phyloP scores from a whole-genome alignment of 768 basidiomycete genomes.

The Russula vinacea region DNA sequence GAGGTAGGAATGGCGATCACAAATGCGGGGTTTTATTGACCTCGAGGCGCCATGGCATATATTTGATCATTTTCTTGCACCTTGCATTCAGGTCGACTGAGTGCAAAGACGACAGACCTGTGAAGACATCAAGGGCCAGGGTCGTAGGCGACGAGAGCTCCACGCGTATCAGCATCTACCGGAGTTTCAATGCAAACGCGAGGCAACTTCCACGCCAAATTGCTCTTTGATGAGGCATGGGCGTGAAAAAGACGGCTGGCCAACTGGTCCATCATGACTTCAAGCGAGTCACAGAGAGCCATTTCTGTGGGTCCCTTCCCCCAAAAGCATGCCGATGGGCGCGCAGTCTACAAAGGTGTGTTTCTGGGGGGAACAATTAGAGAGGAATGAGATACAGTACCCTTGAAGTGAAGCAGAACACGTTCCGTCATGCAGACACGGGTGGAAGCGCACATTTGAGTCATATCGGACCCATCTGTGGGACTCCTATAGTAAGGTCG shows the following conservation, averaged over 20 bases:
- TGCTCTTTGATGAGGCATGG: slow-evolving; percentile 13
- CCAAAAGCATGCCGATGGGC: too few species aligned
- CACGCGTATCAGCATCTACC: slow-evolving; percentile 17
- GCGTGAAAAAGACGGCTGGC: neutral
- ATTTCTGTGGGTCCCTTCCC: neutral
- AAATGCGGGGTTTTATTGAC: slow-evolving; percentile 22
- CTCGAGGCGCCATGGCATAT: slow-evolving; percentile 23
- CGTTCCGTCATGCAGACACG: slow-evolving; percentile 18
- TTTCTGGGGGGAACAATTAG: slow-evolving; percentile 1
- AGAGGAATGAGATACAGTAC: slow-evolving; percentile 13
- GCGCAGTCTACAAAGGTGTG: neutral
- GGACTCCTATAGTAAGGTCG: slow-evolving; percentile 2
- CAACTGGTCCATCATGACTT: slow-evolving; percentile 1
- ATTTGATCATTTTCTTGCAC: slow-evolving; percentile 26
- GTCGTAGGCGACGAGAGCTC: slow-evolving; percentile 9
- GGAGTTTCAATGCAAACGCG: slow-evolving; percentile 24
- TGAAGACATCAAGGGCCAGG: neutral
- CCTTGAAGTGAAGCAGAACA: slow-evolving; percentile 13
- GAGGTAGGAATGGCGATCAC: slow-evolving; percentile 28
- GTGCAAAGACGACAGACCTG: slow-evolving; percentile 15
- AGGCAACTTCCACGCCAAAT: slow-evolving; percentile 16
- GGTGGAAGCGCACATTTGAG: slow-evolving; percentile 9
- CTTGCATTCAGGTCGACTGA: slow-evolving; percentile 18
- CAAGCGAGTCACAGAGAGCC: neutral
- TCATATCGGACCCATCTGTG: slow-evolving; percentile 11